These are phyloP conservation scores for Modicella reniformis DNA, from an alignment of 371 early-diverging fungal genomes.

Conservation along the genomic window DNA sequence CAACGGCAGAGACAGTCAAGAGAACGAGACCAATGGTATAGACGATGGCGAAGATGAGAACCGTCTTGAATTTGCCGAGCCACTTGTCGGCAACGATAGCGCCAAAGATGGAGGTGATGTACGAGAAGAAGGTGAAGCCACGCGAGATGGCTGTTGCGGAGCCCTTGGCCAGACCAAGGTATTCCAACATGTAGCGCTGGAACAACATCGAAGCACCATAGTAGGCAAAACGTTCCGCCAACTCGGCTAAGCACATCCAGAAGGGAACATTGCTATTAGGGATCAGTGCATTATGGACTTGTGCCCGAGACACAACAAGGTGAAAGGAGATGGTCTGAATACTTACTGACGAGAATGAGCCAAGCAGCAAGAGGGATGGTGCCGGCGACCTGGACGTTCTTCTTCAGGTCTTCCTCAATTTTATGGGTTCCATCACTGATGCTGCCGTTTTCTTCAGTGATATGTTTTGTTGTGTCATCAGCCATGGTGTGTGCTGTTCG, in stretches of 20 bases:
- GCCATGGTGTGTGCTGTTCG: neutral
- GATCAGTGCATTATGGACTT: neutral
- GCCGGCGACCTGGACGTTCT: constrained; percentile 55
- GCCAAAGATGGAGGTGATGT: constrained; percentile 82
- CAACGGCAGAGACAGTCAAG: constrained; percentile 70
- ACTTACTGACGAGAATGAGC: constrained; percentile 64
- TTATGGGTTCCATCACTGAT: neutral
- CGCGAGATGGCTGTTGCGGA: constrained; percentile 76
- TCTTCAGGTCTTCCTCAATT: constrained; percentile 23
- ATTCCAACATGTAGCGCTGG: constrained; percentile 69
- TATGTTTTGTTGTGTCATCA: neutral
- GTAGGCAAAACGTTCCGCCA: constrained; percentile 80
- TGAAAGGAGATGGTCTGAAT: neutral
- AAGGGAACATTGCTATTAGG: neutral
- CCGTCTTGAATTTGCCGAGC: constrained; percentile 85
- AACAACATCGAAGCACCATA: constrained; percentile 80
- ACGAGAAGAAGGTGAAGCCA: constrained; percentile 85
- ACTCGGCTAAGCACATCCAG: constrained; percentile 52
- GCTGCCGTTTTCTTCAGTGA: constrained; percentile 25
- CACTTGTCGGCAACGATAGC: constrained; percentile 84
- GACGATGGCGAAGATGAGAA: constrained; percentile 69
- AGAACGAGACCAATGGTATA: constrained; percentile 78
- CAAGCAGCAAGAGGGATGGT: constrained; percentile 62
- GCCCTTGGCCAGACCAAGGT: constrained; percentile 61
- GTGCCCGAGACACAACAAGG: constrained; percentile 6